Evolutionary conservation across 768 basidiomycete species (phyloP), one percentile per base, ranked within the genome.

Genomic region (Daedaleopsis sinensis): DNA sequence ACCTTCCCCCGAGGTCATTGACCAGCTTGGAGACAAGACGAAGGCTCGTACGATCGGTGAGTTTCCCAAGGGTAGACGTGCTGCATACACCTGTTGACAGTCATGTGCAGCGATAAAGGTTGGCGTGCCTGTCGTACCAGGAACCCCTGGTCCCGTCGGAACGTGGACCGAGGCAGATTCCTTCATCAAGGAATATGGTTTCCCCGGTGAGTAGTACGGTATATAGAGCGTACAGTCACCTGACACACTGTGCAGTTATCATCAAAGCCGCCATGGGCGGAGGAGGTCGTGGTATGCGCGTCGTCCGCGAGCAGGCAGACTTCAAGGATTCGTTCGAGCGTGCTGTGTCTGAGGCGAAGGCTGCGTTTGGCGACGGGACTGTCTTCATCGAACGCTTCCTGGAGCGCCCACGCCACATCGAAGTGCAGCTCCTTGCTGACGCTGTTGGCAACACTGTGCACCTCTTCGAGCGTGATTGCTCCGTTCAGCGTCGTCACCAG

Each of bases 211-310:
- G 78, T 72, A 11, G 7, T 8, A 1, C n/a, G 19, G 5, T 0
- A 13, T 8, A 24, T 7, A 24, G 11, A 18, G 13, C 37, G 7
- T 48, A 16, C 19, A 21, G 54, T 51, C 52, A 46, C 53, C 47
- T 37, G 21, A 64, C 24, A 24, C 18, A 27, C 44, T 18, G 12
- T 74, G 35, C 72, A 89, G 94, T 99, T 57, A 98, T 99, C 75
- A 98, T 99, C 85, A 99, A 98, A 79, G 97, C 97, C 42, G 96
- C 96, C 10, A 96, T 97, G 93, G 96, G 96, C 60, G 96, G 96
- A 60, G 96, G 96, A 68, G 97, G 97, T 56, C 93, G 96, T 68
- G 97, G 97, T 62, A 99, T 98, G 97, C 92, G 97, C 70, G 96
- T 99, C 58, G 97, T 99, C 37, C 88, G 94, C 64, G 93, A 95